These are phyloP conservation scores for Ustilago crameri DNA, from an alignment of 1,284 basidiomycete species.

Conservation along the genomic window DNA sequence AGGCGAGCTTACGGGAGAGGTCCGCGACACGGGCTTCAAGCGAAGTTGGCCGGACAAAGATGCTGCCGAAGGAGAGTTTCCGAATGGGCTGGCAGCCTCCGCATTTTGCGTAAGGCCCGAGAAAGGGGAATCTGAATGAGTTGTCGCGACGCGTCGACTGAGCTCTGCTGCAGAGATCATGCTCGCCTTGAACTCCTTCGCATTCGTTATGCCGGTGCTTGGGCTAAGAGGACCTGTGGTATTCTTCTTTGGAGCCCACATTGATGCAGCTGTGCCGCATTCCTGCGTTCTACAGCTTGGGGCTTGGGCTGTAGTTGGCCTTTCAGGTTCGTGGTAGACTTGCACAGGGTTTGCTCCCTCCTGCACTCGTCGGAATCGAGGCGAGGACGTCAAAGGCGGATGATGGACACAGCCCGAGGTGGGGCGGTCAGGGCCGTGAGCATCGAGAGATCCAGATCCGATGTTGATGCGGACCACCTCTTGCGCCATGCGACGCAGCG, in stretches of 20 bases:
- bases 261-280: conserved; percentile 25
- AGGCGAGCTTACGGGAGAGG: conserved; percentile 17
- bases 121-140: not conserved
- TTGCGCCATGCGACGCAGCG: conserved; percentile 34
- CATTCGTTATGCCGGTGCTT: not conserved
- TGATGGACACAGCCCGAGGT: conserved; percentile 17
- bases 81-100: not conserved
- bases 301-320: not conserved
- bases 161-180: conserved; percentile 19
- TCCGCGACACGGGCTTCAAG: conserved; percentile 4
- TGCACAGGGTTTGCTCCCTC: conserved; percentile 27
- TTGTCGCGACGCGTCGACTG: conserved; percentile 23
- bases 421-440: not conserved
- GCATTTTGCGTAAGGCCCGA: not conserved
- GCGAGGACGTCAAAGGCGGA: conserved; percentile 9
- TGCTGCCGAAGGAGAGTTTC: not conserved
- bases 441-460: not conserved
- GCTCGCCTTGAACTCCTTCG: conserved; percentile 11
- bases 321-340: conserved; percentile 10
- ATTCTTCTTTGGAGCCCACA: conserved; percentile 24
- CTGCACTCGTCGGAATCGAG: conserved; percentile 21
- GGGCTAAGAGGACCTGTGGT: not conserved
- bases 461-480: conserved; percentile 26
- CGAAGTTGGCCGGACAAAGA: conserved; percentile 6
- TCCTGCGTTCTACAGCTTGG: not conserved